Conservation (phyloP, 78 protist genomes). For the Monosiga brevicollis region DNA sequence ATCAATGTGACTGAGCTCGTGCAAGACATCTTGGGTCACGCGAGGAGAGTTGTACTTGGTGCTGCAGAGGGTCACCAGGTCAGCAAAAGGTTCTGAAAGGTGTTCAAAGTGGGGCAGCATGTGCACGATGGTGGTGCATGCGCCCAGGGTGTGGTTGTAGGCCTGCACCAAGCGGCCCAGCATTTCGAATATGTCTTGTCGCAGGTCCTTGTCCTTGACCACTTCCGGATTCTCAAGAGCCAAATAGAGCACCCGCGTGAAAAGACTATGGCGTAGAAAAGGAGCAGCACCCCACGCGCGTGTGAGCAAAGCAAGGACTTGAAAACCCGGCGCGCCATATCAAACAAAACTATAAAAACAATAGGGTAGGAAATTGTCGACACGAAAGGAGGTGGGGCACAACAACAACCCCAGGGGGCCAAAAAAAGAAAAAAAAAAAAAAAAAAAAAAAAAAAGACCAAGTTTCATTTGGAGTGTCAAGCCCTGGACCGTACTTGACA, state of each 20-base stretch:
- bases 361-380: too few relatives aligned
- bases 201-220: neutral
- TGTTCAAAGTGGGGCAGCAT: constrained; percentile 9
- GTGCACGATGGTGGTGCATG: neutral
- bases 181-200: neutral
- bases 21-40: too few relatives aligned
- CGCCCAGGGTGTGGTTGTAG: neutral
- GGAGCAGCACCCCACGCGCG: neutral
- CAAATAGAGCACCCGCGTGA: neutral
- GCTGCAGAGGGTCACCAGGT: neutral
- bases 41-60: too few relatives aligned
- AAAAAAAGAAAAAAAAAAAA: too few relatives aligned
- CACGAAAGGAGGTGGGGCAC: too few relatives aligned
- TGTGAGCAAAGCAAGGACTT: neutral
- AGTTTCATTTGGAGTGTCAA: too few relatives aligned
- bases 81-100: neutral
- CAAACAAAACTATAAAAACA: too few relatives aligned
- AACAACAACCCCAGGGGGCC: too few relatives aligned
- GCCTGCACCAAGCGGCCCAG: neutral
- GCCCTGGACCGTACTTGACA: neutral
- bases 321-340: too few relatives aligned
- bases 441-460: neutral
- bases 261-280: neutral
- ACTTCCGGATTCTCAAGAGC: neutral
- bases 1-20: neutral